These are phyloP conservation scores for Taiozyma sp. DNA, from an alignment of 1,139 yeast genomes.

Conservation along the genomic window DNA sequence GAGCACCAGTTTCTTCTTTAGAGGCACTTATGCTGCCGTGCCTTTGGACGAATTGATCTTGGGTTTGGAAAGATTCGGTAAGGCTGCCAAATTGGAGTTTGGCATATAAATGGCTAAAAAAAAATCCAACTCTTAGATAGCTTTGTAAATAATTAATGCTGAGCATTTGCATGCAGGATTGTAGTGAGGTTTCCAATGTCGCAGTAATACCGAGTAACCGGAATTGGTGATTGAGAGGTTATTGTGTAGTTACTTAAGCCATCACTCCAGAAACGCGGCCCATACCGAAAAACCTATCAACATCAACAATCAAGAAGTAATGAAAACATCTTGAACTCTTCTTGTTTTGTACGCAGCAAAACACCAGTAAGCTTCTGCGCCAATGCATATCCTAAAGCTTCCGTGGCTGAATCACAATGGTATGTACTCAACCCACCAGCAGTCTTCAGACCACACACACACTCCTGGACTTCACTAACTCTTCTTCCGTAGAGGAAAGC, in stretches of 20 bases:
- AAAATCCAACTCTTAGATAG: not conserved
- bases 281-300: too few species aligned
- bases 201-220: too few species aligned
- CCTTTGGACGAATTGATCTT: slow-evolving; percentile 46
- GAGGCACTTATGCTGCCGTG: slow-evolving; percentile 84
- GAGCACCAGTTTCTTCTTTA: slow-evolving; percentile 55
- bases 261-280: too few species aligned
- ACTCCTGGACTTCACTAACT: not conserved
- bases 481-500: slow-evolving; percentile 49
- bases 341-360: too few species aligned
- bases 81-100: slow-evolving; percentile 42
- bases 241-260: too few species aligned
- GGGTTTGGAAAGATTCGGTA: slow-evolving; percentile 54
- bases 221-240: too few species aligned
- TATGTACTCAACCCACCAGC: slow-evolving; percentile 19
- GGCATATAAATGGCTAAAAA: slow-evolving; percentile 8
- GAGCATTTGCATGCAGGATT: not conserved
- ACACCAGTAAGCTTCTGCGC: not conserved
- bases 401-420: slow-evolving; percentile 81
- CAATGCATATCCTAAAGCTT: slow-evolving; percentile 71
- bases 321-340: not conserved
- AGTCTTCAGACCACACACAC: too few species aligned
- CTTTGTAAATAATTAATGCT: not conserved
- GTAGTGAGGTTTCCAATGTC: too few species aligned
- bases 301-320: not conserved